phyloP scores from a whole-genome alignment of 2,329 filamentous ascomycete genomes.

The Paecilomyces formosus region DNA sequence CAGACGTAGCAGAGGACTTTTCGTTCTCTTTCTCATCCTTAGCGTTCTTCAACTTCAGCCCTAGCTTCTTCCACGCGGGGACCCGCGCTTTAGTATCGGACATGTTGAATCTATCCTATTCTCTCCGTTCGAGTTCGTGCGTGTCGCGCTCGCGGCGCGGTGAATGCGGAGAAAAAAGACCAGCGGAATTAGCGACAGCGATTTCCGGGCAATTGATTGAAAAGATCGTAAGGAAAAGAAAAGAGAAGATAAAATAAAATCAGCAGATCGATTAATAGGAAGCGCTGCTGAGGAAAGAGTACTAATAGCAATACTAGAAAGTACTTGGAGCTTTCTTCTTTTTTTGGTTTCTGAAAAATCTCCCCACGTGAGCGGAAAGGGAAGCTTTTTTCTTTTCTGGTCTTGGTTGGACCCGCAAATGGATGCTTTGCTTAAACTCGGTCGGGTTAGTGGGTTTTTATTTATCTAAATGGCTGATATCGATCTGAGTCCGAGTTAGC shows the following conservation, averaged over 20 bases:
- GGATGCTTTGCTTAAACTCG: too few relatives aligned
- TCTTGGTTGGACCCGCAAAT: neutral
- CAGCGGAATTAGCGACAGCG: neutral
- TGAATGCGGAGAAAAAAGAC: neutral
- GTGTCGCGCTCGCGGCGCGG: too few relatives aligned
- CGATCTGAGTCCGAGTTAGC: too few relatives aligned
- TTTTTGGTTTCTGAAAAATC: neutral
- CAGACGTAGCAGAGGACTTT: neutral
- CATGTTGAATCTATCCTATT: neutral
- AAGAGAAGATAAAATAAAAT: too few relatives aligned
- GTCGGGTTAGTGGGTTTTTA: too few relatives aligned
- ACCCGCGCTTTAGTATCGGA: constrained; percentile 13
- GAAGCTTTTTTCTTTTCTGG: neutral
- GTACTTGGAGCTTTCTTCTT: too few relatives aligned
- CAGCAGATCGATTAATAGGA: too few relatives aligned
- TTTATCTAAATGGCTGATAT: too few relatives aligned
- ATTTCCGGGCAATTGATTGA: too few relatives aligned
- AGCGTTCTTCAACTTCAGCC: constrained; percentile 52
- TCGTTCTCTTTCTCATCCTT: constrained; percentile 15
- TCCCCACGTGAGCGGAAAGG: neutral
- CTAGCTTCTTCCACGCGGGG: constrained; percentile 56
- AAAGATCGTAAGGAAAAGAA: neutral
- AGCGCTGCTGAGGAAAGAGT: too few relatives aligned
- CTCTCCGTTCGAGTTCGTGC: too few relatives aligned
- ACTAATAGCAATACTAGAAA: too few relatives aligned